A percentile compares a stretch with the other conserved stretches of the same genome.
Conservation (phyloP, 352 stramenopile genomes). For the Pythium oligandrum region DNA sequence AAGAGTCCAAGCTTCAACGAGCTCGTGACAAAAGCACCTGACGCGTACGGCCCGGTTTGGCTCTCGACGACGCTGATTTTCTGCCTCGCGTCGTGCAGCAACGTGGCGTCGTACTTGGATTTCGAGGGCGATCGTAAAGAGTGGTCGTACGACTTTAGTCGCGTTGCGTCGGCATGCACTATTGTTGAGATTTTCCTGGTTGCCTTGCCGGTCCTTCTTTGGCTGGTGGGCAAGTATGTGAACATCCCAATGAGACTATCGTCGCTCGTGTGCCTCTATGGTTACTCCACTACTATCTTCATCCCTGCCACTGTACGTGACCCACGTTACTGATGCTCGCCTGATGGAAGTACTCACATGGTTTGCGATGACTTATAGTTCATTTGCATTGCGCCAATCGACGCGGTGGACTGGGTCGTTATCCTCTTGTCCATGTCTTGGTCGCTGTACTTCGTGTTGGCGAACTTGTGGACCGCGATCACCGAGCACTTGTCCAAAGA, state of each 20-base stretch:
- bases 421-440: constrained; percentile 78
- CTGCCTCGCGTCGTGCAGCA: constrained; percentile 79
- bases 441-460: constrained; percentile 82
- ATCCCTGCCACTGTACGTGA: constrained; percentile 65
- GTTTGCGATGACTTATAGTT: constrained; percentile 31
- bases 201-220: constrained; percentile 69
- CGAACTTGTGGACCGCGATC: constrained; percentile 73
- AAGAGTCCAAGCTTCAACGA: constrained; percentile 80
- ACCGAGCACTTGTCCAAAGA: constrained; percentile 80
- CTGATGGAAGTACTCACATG: no score
- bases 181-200: constrained; percentile 76
- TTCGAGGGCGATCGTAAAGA: constrained; percentile 48
- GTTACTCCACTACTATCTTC: constrained; percentile 81
- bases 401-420: constrained; percentile 78
- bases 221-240: constrained; percentile 73
- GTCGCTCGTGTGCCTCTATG: constrained; percentile 82
- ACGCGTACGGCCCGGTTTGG: constrained; percentile 84
- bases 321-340: background rate
- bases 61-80: constrained; percentile 86
- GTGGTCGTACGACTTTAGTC: constrained; percentile 84
- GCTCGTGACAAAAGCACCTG: constrained; percentile 44
- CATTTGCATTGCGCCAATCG: constrained; percentile 62
- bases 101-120: constrained; percentile 78
- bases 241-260: constrained; percentile 69
- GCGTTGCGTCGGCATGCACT: constrained; percentile 70